Percentiles rank a stretch among this genome's conserved stretches.
These are phyloP conservation scores for Turritis glabra DNA, from an alignment of 345 rosid species.

Conservation along the genomic window DNA sequence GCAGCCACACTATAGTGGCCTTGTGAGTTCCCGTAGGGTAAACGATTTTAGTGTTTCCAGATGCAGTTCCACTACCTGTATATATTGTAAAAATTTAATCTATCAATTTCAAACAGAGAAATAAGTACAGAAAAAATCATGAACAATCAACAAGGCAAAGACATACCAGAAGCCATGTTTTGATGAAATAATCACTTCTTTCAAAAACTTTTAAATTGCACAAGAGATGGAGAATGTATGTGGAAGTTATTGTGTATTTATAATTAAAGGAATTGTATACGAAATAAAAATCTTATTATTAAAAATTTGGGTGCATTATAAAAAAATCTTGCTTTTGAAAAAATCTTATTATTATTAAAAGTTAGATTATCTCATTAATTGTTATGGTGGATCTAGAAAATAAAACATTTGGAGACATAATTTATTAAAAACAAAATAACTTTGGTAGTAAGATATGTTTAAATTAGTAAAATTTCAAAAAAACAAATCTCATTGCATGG, in stretches of 20 bases:
- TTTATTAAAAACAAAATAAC: no score
- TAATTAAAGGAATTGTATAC: no score
- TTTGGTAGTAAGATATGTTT: no score
- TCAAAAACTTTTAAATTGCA: background rate
- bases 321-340: background rate
- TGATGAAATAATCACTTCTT: background rate
- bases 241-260: background rate
- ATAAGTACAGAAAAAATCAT: background rate
- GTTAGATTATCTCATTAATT: background rate
- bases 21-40: background rate
- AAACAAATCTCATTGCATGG: no score
- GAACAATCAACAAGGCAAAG: background rate
- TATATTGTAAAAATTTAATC: background rate
- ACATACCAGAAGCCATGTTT: background rate
- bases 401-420: no score
- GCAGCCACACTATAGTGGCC: slow-evolving; percentile 16
- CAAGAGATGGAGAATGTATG: background rate
- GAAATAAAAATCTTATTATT: no score
- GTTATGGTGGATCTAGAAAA: no score
- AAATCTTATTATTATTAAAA: background rate
- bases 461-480: no score
- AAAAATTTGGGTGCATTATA: background rate
- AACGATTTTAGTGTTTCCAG: background rate
- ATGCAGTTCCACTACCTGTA: background rate
- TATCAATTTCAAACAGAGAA: background rate